Conservation (phyloP, 2,329 filamentous ascomycete species). For the Fusarium sp. region DNA sequence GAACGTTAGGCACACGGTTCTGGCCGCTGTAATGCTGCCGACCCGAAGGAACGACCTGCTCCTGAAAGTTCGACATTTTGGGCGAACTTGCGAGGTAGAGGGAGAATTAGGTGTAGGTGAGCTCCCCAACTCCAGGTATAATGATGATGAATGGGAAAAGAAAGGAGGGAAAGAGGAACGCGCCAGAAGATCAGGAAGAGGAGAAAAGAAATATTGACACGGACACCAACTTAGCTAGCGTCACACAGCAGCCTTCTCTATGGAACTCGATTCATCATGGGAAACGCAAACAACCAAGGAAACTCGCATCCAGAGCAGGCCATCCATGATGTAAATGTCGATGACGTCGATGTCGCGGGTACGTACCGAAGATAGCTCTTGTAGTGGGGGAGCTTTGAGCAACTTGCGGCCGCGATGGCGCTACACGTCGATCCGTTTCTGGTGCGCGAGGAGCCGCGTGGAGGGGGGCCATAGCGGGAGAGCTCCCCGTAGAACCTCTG, state of each 20-base stretch:
- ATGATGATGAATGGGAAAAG: neutral
- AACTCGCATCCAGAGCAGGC: constrained; percentile 25
- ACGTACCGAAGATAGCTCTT: constrained; percentile 18
- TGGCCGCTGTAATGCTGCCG: constrained; percentile 82
- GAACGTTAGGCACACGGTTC: constrained; percentile 90
- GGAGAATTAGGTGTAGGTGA: constrained; percentile 16
- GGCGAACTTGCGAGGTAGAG: constrained; percentile 8
- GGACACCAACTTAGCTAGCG: constrained; percentile 26
- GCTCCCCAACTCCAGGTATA: constrained; percentile 14
- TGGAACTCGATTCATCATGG: constrained; percentile 33
- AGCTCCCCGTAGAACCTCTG: constrained; percentile 22
- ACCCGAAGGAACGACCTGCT: constrained; percentile 58
- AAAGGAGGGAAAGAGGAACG: neutral
- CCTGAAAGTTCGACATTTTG: constrained; percentile 53
- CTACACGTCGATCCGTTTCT: constrained; percentile 28
- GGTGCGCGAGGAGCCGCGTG: constrained; percentile 32
- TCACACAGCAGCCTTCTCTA: constrained; percentile 21
- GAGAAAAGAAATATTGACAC: constrained; percentile 26
- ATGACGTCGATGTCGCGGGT: constrained; percentile 41
- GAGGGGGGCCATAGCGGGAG: constrained; percentile 18
- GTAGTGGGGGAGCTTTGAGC: constrained; percentile 13
- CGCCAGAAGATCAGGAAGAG: neutral
- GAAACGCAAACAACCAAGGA: constrained; percentile 34
- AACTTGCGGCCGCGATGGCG: constrained; percentile 1
- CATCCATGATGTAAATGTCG: constrained; percentile 36